These are phyloP conservation scores for Elsinoe ampelina DNA, from an alignment of 2,329 filamentous ascomycete species.

Conservation along the genomic window DNA sequence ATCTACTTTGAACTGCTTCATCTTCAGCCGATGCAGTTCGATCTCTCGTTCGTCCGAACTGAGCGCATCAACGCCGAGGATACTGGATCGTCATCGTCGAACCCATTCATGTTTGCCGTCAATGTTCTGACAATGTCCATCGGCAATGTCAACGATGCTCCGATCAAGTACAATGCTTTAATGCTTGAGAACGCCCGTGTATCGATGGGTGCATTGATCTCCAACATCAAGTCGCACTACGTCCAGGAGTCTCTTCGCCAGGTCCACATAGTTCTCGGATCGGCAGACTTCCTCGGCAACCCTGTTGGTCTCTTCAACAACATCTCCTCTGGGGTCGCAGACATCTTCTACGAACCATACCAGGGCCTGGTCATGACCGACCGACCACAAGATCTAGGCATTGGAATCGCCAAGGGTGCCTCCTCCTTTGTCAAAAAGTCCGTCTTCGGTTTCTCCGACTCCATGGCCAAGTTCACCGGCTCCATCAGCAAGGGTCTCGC, in stretches of 20 bases:
- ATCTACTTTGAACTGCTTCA: constrained; percentile 98
- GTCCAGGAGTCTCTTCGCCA: constrained; percentile 93
- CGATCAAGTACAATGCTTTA: constrained; percentile 83
- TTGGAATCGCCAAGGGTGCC: constrained; percentile 92
- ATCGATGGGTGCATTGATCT: constrained; percentile 70
- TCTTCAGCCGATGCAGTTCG: constrained; percentile 95
- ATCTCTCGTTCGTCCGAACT: constrained; percentile 93
- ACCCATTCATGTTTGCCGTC: constrained; percentile 96
- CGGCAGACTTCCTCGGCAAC: constrained; percentile 94
- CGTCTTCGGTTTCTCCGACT: constrained; percentile 94
- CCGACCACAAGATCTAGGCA: constrained; percentile 83
- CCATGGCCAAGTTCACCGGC: constrained; percentile 94
- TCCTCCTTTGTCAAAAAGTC: constrained; percentile 98
- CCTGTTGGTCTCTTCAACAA: constrained; percentile 97
- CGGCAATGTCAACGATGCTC: constrained; percentile 96
- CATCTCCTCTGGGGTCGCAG: constrained; percentile 89
- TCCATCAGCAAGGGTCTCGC: constrained; percentile 94
- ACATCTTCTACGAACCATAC: constrained; percentile 99
- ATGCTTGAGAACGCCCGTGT: constrained; percentile 93
- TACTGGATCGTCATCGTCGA: constrained; percentile 71
- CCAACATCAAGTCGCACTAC: constrained; percentile 88
- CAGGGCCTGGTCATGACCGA: constrained; percentile 96
- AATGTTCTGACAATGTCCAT: constrained; percentile 99
- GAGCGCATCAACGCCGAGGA: constrained; percentile 95
- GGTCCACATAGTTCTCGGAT: constrained; percentile 93